These are phyloP conservation scores for Collybia nuda DNA, from an alignment of 768 basidiomycete genomes.

Conservation along the genomic window DNA sequence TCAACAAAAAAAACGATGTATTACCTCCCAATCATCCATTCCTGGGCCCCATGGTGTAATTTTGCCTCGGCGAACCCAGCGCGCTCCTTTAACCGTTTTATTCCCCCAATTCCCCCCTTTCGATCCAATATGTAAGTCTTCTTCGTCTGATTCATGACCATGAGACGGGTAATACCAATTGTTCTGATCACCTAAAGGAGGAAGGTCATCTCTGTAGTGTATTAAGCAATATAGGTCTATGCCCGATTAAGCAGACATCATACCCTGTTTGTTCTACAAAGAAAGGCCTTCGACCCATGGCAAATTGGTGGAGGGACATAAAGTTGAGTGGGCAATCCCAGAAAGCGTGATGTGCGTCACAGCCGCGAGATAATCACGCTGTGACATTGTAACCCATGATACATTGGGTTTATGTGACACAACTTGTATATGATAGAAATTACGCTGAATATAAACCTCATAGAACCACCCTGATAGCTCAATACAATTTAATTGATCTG, in stretches of 20 bases:
- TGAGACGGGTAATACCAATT: conserved; percentile 86
- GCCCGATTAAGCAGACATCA: conserved; percentile 7
- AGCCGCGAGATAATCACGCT: too few species aligned
- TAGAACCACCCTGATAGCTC: too few species aligned
- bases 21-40: conserved; percentile 85
- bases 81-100: conserved; percentile 70
- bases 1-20: conserved; percentile 13
- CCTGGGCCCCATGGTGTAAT: conserved; percentile 82
- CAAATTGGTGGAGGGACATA: conserved; percentile 18
- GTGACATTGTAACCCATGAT: too few species aligned
- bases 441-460: too few species aligned
- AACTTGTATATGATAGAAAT: too few species aligned
- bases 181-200: conserved; percentile 67
- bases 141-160: conserved; percentile 67
- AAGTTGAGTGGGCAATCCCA: too few species aligned
- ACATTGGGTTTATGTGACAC: too few species aligned
- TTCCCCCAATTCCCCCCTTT: conserved; percentile 82
- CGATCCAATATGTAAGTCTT: conserved; percentile 43
- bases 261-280: conserved; percentile 24
- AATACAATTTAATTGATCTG: too few species aligned
- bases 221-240: not conserved
- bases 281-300: conserved; percentile 2
- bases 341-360: too few species aligned
- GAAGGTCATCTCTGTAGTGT: conserved; percentile 10
- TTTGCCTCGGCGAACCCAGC: conserved; percentile 84